Percentiles rank a stretch among this genome's conserved stretches.
Evolutionary conservation across 331 rosid species (phyloP).

Genomic region (Rhamnella rubrinervis): DNA sequence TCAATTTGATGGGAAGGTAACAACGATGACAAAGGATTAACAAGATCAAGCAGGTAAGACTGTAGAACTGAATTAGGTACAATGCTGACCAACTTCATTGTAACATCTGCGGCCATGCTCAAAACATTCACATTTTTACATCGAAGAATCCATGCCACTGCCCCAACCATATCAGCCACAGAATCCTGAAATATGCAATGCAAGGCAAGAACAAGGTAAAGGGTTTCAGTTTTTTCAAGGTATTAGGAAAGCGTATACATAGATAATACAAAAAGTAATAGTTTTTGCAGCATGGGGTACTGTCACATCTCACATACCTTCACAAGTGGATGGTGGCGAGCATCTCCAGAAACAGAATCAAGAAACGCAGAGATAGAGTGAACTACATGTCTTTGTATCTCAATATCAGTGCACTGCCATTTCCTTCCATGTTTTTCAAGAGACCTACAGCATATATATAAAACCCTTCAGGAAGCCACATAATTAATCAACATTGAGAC

Average conservation of each 20-base stretch:
- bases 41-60: constrained; percentile 55
- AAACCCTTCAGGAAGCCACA: neutral
- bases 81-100: constrained; percentile 51
- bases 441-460: constrained; percentile 32
- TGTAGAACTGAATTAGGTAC: constrained; percentile 52
- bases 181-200: constrained; percentile 57
- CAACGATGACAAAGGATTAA: constrained; percentile 58
- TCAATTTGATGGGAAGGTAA: constrained; percentile 53
- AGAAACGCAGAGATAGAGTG: constrained; percentile 61
- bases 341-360: constrained; percentile 52
- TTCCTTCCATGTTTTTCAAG: constrained; percentile 41
- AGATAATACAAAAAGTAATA: too few relatives aligned
- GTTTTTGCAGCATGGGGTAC: neutral
- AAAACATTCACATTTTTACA: constrained; percentile 41
- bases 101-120: constrained; percentile 57
- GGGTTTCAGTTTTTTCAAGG: neutral
- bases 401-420: constrained; percentile 74
- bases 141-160: constrained; percentile 77
- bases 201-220: constrained; percentile 9
- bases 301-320: constrained; percentile 53
- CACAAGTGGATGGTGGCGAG: constrained; percentile 40
- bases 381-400: constrained; percentile 68
- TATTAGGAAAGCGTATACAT: neutral
- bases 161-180: constrained; percentile 51
- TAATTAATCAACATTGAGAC: neutral